These are phyloP conservation scores for Paramyrothecium roridum DNA, from an alignment of 2,329 filamentous ascomycete genomes.

Conservation along the genomic window DNA sequence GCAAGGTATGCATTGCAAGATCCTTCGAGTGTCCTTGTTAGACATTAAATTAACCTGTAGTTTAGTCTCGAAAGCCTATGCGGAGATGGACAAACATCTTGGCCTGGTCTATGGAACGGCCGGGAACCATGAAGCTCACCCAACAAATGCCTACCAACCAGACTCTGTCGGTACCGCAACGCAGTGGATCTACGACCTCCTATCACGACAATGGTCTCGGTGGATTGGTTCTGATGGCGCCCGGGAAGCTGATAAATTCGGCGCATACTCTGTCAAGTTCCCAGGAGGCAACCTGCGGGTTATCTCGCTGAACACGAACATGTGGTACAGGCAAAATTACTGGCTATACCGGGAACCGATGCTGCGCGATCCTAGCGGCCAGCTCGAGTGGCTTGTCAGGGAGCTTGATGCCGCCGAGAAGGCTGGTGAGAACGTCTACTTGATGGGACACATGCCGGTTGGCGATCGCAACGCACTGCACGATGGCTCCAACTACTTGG, in stretches of 20 bases:
- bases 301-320: constrained; percentile 58
- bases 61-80: constrained; percentile 42
- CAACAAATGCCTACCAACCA: constrained; percentile 49
- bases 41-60: background rate
- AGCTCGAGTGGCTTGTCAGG: constrained; percentile 50
- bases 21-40: too few relatives aligned
- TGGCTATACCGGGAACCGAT: constrained; percentile 49
- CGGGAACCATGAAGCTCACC: constrained; percentile 56
- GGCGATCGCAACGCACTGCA: constrained; percentile 49
- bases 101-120: constrained; percentile 48
- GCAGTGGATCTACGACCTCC: constrained; percentile 51
- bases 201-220: constrained; percentile 41
- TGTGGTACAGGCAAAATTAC: constrained; percentile 58
- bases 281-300: constrained; percentile 46
- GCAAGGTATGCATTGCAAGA: constrained; percentile 18
- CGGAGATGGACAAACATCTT: constrained; percentile 37
- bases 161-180: constrained; percentile 32
- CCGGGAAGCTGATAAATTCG: constrained; percentile 34
- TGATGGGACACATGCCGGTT: constrained; percentile 56
- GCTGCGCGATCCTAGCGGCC: constrained; percentile 46
- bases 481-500: constrained; percentile 48
- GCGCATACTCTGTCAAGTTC: constrained; percentile 46
- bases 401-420: constrained; percentile 52
- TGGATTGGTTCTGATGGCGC: constrained; percentile 38
- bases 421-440: constrained; percentile 49